Conservation (phyloP, 2,329 filamentous ascomycete genomes). For the Fusarium odoratissimum region DNA sequence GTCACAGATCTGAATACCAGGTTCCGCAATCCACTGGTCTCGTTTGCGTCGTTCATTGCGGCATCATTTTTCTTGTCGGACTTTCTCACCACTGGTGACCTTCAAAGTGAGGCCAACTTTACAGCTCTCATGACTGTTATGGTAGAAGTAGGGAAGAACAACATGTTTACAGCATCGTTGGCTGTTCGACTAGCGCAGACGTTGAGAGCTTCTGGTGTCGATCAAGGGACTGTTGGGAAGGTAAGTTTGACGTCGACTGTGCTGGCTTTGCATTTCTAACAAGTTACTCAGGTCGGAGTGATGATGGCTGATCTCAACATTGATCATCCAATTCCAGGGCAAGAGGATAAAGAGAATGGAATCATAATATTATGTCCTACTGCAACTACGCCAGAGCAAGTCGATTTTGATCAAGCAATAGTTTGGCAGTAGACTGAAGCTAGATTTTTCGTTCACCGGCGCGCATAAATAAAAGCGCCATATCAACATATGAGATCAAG, state of each 20-base stretch:
- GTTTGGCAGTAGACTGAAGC: neutral
- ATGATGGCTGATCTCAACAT: conserved; percentile 19
- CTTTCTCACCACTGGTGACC: neutral
- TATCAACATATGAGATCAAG: neutral
- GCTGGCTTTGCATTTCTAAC: neutral
- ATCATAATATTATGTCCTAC: conserved; percentile 28
- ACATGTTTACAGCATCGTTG: conserved; percentile 52
- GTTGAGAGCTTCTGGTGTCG: conserved; percentile 60
- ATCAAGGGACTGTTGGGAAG: conserved; percentile 23
- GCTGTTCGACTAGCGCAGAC: conserved; percentile 74
- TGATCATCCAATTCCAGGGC: conserved; percentile 14
- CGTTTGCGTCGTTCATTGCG: conserved; percentile 26
- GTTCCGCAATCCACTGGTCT: conserved; percentile 27
- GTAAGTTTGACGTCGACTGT: neutral
- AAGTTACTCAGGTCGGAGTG: neutral
- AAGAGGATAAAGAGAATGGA: conserved; percentile 29
- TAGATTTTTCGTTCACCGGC: fast-evolving
- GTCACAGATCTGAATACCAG: conserved; percentile 15
- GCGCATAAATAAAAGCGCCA: too few species aligned
- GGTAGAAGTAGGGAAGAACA: conserved; percentile 65
- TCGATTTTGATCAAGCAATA: neutral
- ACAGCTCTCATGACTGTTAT: conserved; percentile 66
- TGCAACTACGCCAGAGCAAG: neutral
- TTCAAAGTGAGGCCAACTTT: conserved; percentile 60
- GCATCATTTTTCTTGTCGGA: conserved; percentile 25